Base-by-base conservation (phyloP, 2,329 filamentous ascomycete genomes). In the Botrytis pseudocinerea region DNA sequence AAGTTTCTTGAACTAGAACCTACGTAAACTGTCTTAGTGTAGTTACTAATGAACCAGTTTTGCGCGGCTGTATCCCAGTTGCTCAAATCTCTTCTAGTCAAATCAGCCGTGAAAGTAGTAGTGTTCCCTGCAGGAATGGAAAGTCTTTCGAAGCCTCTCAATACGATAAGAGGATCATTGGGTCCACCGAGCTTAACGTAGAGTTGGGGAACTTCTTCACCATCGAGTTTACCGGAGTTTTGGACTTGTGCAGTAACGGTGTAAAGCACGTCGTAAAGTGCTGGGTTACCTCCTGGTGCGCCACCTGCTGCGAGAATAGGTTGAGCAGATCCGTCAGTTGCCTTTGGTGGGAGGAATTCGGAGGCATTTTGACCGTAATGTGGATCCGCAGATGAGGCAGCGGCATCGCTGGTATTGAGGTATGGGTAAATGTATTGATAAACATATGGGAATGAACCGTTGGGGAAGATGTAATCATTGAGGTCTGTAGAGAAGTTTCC, bases 41-140 rank as follows among this genome's bases (percentile, higher is more conserved):
- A 76, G 61, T 74, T 73, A 7, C 76, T 77, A 42, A 81, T 78
- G 63, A 94, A 88, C 95, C 95, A 98, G 85, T 98, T 91, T 85
- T 98, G 95, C n/a, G 83, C 81, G 1, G 80, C 85, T 0, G 88
- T 84, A 77, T 97, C 93, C 95, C 95, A 98, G 84, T 94, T 96
- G 81, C 91, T 94, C 72, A 98, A 77, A 80, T 98, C 95, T 73
- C 94, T 90, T 57, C 95, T 88, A 9, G 90, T 94, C 72, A 98
- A 82, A 25, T 90, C 87, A 0, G 89, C 90, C 0, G 82, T 85
- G 84, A 96, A 97, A 2, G 86, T 88, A 5, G 84, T 85, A 69
- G 87, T 89, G 82, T 89, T 82, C n/a, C 93, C 93, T 0, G 93
- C 87, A 6, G 87, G 85, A 75, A 98, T 90, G 68, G 85, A 86